Base-by-base conservation (phyloP, 1,284 basidiomycete species). In the Vanrija sp. region DNA sequence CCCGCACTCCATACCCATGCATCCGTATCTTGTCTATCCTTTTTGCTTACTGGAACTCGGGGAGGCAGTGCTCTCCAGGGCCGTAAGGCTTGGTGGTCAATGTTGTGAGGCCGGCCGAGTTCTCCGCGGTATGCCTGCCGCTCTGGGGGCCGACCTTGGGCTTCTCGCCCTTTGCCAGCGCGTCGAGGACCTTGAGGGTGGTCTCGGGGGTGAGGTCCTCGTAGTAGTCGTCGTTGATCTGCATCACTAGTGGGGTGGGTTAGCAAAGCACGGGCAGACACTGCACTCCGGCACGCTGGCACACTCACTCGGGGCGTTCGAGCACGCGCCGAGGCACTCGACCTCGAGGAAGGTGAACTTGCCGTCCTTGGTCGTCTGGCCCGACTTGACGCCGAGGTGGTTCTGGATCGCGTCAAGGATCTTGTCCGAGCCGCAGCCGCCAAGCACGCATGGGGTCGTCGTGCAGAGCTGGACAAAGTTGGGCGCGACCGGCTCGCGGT, bases 381-480 rank as follows among this genome's bases (percentile, higher is more conserved):
- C 95, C 12, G 90, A 85, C 65, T 88, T 85, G 67, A 92, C 83
- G 46, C 88, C 87, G 38, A 98, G 84, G 71, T 96, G 88, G 51
- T 82, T 77, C 75, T 90, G 86, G 57, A 92, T 88, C 34, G 93
- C 86, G 65, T 94, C 80, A 48, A 97, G 83, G 66, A 98, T 94
- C 54, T 89, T 86, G 64, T 86, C 89, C 28, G 91, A 92, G 39
- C 82, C 82, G 64, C 81, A 82, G 49, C 95, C 95, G 51, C 89
- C 87, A 46, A 99, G 83, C 88, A 95, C 94, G 81, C 96, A 98
- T 18, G 95, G 95, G 10, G 96, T 98, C 39, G 95, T 98, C 40
- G 96, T 98, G 83, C 96, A 99, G 55, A 98, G 89, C 79, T 98
- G 95, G 29, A 99, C 85, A 71, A 98, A 97, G 78, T 96, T 83